These are phyloP conservation scores for Hypoxylon fuscum DNA, from an alignment of 495 filamentous ascomycete genomes.

Conservation along the genomic window DNA sequence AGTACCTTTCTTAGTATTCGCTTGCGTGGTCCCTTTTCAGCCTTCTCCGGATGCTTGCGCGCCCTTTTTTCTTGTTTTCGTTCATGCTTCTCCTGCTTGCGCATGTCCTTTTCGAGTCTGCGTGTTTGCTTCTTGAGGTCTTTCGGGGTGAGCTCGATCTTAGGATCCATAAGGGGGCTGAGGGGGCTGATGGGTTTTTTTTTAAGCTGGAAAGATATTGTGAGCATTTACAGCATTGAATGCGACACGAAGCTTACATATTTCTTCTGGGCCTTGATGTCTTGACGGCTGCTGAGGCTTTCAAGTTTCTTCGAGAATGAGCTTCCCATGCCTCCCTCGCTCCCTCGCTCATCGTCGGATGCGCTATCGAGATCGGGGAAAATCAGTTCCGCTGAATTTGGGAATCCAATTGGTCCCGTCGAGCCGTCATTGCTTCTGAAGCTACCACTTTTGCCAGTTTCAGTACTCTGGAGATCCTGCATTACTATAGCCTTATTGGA, in stretches of 20 bases:
- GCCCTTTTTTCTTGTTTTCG: slow-evolving; percentile 23
- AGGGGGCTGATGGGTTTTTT: slow-evolving; percentile 24
- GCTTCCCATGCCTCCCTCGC: slow-evolving; percentile 27
- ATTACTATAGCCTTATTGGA: slow-evolving; percentile 18
- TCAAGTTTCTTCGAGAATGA: slow-evolving; percentile 14
- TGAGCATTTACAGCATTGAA: neutral
- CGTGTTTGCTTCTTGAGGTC: slow-evolving; percentile 22
- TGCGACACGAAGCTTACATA: slow-evolving; percentile 10
- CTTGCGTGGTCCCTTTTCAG: slow-evolving; percentile 12
- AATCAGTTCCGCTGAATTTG: slow-evolving; percentile 37
- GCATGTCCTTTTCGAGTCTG: slow-evolving; percentile 17
- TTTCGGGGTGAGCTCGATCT: slow-evolving; percentile 25
- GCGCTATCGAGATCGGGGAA: slow-evolving; percentile 36
- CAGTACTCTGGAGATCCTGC: neutral
- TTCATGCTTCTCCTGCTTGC: slow-evolving; percentile 21
- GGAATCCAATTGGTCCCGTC: slow-evolving; percentile 40
- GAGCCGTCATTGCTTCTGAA: slow-evolving; percentile 34
- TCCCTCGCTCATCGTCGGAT: slow-evolving; percentile 27
- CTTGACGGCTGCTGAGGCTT: slow-evolving; percentile 7
- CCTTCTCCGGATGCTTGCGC: slow-evolving; percentile 24
- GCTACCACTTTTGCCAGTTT: slow-evolving; percentile 9
- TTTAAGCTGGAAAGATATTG: slow-evolving; percentile 9
- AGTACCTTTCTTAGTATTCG: slow-evolving; percentile 19
- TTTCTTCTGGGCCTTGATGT: slow-evolving; percentile 31
- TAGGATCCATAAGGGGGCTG: slow-evolving; percentile 18